A percentile compares a stretch with the other conserved stretches of the same genome.
phyloP scores from a whole-genome alignment of 2,329 filamentous ascomycete species.

The Chaetomium globosum region DNA sequence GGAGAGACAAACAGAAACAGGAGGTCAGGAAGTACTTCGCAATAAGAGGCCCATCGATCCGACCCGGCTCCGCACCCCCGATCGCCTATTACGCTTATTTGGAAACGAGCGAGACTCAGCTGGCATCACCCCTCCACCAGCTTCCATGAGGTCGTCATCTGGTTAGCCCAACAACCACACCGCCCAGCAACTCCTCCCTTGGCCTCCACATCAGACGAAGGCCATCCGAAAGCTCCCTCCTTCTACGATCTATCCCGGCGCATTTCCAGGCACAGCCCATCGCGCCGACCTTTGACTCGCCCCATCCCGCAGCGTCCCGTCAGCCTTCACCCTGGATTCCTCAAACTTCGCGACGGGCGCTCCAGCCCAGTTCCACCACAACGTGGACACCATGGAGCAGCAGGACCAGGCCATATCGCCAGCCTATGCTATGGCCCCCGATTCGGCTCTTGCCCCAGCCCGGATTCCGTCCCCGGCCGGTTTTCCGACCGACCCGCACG shows the following conservation, averaged over 20 bases:
- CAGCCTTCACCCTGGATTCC: conserved; percentile 54
- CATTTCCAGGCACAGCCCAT: not conserved
- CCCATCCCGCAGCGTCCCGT: not conserved
- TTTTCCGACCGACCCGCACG: conserved; percentile 46
- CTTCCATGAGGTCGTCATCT: conserved; percentile 32
- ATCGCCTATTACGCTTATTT: conserved; percentile 13
- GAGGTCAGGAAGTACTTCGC: not conserved
- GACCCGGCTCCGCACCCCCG: conserved; percentile 29
- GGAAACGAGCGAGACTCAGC: conserved; percentile 21
- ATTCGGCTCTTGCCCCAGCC: conserved; percentile 14
- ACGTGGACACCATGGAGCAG: conserved; percentile 56
- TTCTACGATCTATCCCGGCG: conserved; percentile 10
- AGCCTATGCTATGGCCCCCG: conserved; percentile 5
- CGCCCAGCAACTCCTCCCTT: conserved; percentile 16
- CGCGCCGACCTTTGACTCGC: conserved; percentile 8
- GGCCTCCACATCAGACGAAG: conserved; percentile 26
- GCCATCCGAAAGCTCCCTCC: conserved; percentile 13
- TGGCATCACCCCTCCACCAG: conserved; percentile 24
- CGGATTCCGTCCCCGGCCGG: conserved; percentile 21
- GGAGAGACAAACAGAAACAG: conserved; percentile 10
- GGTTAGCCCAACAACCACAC: conserved; percentile 24
- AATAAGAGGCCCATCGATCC: conserved; percentile 20
- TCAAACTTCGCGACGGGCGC: conserved; percentile 54
- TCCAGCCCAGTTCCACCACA: conserved; percentile 57
- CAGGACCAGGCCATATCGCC: conserved; percentile 35